Percentiles rank a stretch among this genome's conserved stretches.
phyloP scores from a whole-genome alignment of 495 filamentous ascomycete species.

The Penicillium cataractarum region DNA sequence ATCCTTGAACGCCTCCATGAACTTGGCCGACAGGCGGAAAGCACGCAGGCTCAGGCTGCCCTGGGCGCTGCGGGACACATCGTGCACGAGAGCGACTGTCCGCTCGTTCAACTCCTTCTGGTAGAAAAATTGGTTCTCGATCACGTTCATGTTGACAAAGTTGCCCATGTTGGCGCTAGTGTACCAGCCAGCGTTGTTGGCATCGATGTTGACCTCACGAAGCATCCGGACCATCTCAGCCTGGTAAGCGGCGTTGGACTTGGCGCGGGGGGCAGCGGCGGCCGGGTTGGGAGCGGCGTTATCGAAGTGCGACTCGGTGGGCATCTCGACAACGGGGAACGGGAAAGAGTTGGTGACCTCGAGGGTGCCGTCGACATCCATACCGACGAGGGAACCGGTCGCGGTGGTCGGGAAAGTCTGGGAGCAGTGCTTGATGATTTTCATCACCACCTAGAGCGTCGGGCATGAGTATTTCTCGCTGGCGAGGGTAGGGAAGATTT shows the following conservation, averaged over 20 bases:
- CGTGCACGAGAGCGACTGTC: slow-evolving; percentile 93
- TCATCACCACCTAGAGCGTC: slow-evolving; percentile 80
- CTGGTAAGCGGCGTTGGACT: slow-evolving; percentile 86
- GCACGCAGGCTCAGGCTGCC: slow-evolving; percentile 88
- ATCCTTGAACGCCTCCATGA: slow-evolving; percentile 94
- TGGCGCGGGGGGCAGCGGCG: slow-evolving; percentile 86
- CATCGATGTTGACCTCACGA: slow-evolving; percentile 96
- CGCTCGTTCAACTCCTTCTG: slow-evolving; percentile 90
- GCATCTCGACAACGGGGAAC: slow-evolving; percentile 84
- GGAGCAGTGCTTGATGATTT: slow-evolving; percentile 92
- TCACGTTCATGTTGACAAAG: slow-evolving; percentile 90
- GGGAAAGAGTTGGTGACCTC: slow-evolving; percentile 95
- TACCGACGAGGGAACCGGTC: slow-evolving; percentile 87
- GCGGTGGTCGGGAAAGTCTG: slow-evolving; percentile 85
- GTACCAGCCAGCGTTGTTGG: slow-evolving; percentile 98
- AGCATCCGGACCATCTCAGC: slow-evolving; percentile 97
- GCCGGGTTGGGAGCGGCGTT: slow-evolving; percentile 74
- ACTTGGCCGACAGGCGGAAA: slow-evolving; percentile 83
- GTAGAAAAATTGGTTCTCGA: slow-evolving; percentile 98
- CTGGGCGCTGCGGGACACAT: slow-evolving; percentile 90
- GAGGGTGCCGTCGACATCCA: slow-evolving; percentile 82
- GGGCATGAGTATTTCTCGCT: slow-evolving; percentile 34
- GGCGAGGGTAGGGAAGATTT: slow-evolving; percentile 38
- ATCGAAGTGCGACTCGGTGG: slow-evolving; percentile 78
- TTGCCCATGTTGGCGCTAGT: slow-evolving; percentile 98